A percentile compares a stretch with the other conserved stretches of the same genome.
These are phyloP conservation scores for Fusarium acutatum DNA, from an alignment of 2,329 filamentous ascomycete species.

Conservation along the genomic window DNA sequence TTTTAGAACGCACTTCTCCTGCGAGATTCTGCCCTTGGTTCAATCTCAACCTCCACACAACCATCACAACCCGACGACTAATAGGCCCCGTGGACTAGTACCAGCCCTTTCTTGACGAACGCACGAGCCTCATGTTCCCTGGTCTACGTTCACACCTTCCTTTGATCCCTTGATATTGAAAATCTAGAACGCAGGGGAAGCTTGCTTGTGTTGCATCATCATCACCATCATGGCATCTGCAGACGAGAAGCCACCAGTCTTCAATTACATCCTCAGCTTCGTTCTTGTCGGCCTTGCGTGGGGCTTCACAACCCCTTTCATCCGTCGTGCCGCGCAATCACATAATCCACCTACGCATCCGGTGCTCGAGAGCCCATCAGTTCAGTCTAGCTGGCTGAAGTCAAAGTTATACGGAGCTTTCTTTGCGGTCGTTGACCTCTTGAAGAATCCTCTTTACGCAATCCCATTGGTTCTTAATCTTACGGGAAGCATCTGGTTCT, in stretches of 20 bases:
- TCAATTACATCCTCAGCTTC: slow-evolving; percentile 90
- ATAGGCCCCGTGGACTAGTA: slow-evolving; percentile 23
- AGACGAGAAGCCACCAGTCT: slow-evolving; percentile 57
- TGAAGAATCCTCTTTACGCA: slow-evolving; percentile 84
- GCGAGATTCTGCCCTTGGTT: slow-evolving; percentile 22
- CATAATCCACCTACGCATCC: slow-evolving; percentile 72
- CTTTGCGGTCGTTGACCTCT: slow-evolving; percentile 79
- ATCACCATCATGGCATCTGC: slow-evolving; percentile 16
- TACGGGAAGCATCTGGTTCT: slow-evolving; percentile 96
- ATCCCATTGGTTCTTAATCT: slow-evolving; percentile 86
- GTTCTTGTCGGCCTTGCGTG: slow-evolving; percentile 90
- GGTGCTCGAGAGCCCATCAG: slow-evolving; percentile 58
- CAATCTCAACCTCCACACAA: slow-evolving; percentile 28
- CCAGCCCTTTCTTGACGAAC: background rate
- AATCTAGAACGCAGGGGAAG: slow-evolving; percentile 18
- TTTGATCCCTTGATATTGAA: background rate
- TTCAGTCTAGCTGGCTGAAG: slow-evolving; percentile 68
- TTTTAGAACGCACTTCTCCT: slow-evolving; percentile 29
- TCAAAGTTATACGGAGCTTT: slow-evolving; percentile 70
- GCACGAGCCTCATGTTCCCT: slow-evolving; percentile 34
- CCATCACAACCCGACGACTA: slow-evolving; percentile 9
- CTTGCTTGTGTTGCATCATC: slow-evolving; percentile 9
- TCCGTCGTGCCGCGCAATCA: slow-evolving; percentile 81
- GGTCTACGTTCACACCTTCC: slow-evolving; percentile 8
- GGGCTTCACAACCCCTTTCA: slow-evolving; percentile 93